Evolutionary conservation across 2,329 filamentous ascomycete genomes (phyloP).

Genomic region (Cladosporium sp.): DNA sequence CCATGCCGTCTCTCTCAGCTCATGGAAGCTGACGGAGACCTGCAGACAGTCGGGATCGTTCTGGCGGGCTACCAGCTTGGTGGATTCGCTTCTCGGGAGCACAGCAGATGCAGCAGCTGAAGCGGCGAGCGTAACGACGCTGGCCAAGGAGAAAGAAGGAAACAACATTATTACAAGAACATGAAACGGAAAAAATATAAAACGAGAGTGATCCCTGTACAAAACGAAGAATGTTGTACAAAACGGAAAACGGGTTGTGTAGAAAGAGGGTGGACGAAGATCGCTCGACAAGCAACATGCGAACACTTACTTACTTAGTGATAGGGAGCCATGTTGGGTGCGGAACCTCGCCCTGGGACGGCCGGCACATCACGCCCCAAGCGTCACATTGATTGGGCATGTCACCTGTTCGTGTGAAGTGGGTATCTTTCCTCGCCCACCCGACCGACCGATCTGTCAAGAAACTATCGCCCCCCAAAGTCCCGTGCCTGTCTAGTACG

Average conservation of each 20-base stretch:
- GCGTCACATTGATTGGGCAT: conserved; percentile 4
- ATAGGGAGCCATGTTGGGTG: neutral
- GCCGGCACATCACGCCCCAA: conserved; percentile 5
- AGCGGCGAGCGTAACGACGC: conserved; percentile 10
- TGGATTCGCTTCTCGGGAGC: conserved; percentile 6
- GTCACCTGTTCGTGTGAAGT: conserved; percentile 6
- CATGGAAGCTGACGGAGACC: conserved; percentile 14
- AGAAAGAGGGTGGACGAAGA: neutral
- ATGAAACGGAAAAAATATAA: conserved; percentile 1
- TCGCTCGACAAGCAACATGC: conserved; percentile 1
- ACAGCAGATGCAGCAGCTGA: conserved; percentile 11
- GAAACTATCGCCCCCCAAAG: conserved; percentile 2
- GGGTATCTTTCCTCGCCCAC: neutral
- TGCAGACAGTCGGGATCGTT: conserved; percentile 11
- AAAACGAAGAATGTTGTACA: conserved; percentile 2
- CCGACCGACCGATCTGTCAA: neutral
- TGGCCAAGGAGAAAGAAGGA: conserved; percentile 11
- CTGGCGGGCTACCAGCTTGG: conserved; percentile 5
- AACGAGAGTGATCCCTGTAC: conserved; percentile 8
- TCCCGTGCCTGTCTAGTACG: conserved; percentile 1
- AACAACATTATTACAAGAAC: conserved; percentile 11
- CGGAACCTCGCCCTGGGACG: neutral
- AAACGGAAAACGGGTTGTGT: conserved; percentile 1
- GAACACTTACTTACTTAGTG: conserved; percentile 6
- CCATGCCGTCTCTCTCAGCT: conserved; percentile 14